Conservation (phyloP, 2,329 filamentous ascomycete genomes). For the Monilinia fructicola region DNA sequence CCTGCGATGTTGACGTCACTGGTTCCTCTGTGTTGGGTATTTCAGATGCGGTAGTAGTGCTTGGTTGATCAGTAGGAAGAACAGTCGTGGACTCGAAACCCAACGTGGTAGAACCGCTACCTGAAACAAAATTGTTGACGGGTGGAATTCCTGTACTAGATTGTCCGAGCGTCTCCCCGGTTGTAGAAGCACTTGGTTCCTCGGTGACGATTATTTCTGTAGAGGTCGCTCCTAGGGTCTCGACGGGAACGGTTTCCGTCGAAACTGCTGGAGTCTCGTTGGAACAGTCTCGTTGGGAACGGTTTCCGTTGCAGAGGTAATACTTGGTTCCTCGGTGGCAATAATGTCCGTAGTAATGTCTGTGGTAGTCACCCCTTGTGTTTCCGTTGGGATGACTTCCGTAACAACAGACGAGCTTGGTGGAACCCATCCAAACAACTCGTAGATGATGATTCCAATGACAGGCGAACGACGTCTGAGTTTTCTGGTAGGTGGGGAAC, state of each 20-base stretch:
- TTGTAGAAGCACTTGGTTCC: not conserved
- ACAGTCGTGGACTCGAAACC: not conserved
- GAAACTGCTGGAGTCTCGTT: not conserved
- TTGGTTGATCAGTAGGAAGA: not conserved
- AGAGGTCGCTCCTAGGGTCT: not conserved
- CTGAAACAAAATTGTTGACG: not conserved
- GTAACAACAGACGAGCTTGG: not conserved
- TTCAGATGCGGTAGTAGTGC: not conserved
- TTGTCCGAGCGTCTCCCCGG: not conserved
- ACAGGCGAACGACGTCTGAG: not conserved
- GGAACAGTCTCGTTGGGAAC: not conserved
- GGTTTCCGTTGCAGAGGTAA: not conserved
- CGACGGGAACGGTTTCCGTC: not conserved
- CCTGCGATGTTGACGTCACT: not conserved
- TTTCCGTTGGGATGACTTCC: not conserved
- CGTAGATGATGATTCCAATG: not conserved
- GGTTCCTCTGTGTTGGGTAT: constrained; percentile 3
- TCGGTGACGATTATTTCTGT: not conserved
- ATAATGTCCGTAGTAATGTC: not conserved
- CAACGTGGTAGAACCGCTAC: not conserved
- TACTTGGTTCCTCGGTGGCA: not conserved
- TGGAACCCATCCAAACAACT: not conserved
- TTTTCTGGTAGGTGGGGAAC: not conserved
- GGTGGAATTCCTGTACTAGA: not conserved
- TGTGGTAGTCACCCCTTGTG: not conserved